Percentiles rank a stretch among this genome's conserved stretches.
These are phyloP conservation scores for Tricholoma flavovirens DNA, from an alignment of 768 basidiomycete genomes.

Conservation along the genomic window DNA sequence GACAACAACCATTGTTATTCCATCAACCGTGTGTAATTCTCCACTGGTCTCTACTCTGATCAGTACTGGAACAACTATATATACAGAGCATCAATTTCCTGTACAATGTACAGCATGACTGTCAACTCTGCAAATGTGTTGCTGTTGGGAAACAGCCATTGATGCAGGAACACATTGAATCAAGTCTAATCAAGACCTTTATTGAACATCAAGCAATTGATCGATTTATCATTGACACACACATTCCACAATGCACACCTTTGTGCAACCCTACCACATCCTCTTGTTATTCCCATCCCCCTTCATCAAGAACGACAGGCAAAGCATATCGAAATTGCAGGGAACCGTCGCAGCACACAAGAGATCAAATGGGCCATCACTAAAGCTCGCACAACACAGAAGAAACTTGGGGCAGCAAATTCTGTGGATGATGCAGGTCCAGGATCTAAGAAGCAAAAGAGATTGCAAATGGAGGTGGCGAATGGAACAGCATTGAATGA, in stretches of 20 bases:
- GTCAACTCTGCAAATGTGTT: slow-evolving; percentile 12
- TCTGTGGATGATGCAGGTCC: too few relatives aligned
- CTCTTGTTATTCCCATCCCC: not conserved
- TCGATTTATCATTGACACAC: not conserved
- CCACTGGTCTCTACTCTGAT: too few relatives aligned
- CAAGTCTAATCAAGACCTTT: not conserved
- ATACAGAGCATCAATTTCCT: slow-evolving; percentile 12
- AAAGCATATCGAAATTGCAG: not conserved
- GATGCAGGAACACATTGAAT: slow-evolving; percentile 10
- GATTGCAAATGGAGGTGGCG: not conserved
- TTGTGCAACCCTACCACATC: not conserved
- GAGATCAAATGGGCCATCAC: not conserved
- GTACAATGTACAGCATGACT: slow-evolving; percentile 21
- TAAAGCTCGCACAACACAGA: not conserved
- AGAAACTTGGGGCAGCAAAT: not conserved
- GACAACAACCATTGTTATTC: slow-evolving; percentile 7
- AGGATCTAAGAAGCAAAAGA: not conserved
- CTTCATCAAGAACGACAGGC: not conserved
- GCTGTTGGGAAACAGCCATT: slow-evolving; percentile 9
- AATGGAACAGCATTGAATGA: not conserved
- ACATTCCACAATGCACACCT: too few relatives aligned
- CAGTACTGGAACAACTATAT: too few relatives aligned
- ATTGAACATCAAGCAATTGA: not conserved
- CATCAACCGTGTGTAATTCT: slow-evolving; percentile 9
- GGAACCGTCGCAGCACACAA: not conserved